These are phyloP conservation scores for Knoxia roxburghii DNA, from an alignment of 257 asterid species.

Conservation along the genomic window DNA sequence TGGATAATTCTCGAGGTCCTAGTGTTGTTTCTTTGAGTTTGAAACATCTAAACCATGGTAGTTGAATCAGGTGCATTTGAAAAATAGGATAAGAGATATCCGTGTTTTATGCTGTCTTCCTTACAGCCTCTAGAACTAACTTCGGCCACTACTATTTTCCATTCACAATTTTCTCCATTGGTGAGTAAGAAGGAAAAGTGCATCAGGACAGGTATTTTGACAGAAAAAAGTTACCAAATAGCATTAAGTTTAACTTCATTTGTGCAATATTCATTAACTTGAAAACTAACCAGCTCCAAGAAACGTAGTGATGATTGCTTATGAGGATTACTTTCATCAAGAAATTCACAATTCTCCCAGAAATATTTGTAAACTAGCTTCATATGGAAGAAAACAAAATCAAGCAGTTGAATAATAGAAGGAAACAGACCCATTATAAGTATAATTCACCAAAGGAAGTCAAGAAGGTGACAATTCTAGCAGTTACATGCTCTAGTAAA, in stretches of 20 bases:
- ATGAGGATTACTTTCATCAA: too few species aligned
- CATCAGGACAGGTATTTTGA: background rate
- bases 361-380: too few species aligned
- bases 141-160: background rate
- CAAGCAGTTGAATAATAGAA: background rate
- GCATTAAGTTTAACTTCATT: background rate
- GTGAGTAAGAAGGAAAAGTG: background rate
- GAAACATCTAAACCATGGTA: background rate
- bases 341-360: too few species aligned
- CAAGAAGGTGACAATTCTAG: background rate
- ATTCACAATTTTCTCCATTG: background rate
- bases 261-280: background rate
- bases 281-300: background rate
- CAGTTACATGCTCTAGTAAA: background rate
- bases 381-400: background rate
- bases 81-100: background rate
- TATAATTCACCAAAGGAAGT: background rate
- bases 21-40: background rate
- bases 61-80: background rate
- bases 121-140: background rate
- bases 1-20: too few species aligned
- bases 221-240: background rate
- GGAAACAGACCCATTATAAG: background rate
- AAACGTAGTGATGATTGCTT: too few species aligned
- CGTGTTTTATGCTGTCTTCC: background rate